Evolutionary conservation across 306 rosid species (phyloP).

Genomic region (Quercus gilva): DNA sequence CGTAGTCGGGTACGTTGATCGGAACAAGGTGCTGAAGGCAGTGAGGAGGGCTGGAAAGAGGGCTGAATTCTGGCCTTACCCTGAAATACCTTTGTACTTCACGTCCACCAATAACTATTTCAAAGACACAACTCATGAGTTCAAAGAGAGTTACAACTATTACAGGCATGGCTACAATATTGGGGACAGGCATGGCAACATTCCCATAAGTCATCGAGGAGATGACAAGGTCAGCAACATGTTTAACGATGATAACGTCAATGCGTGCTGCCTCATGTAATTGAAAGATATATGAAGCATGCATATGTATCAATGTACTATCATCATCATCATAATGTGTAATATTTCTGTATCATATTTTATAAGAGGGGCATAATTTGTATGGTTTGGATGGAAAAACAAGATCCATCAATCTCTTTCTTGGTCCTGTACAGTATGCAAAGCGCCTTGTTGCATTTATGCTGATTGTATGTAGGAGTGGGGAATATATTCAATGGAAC

Average conservation of each 20-base stretch:
- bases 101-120: conserved; percentile 65
- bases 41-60: conserved; percentile 87
- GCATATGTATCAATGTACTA: not conserved
- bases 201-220: conserved; percentile 69
- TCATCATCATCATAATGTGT: too few species aligned
- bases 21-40: conserved; percentile 79
- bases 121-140: conserved; percentile 67
- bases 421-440: too few species aligned
- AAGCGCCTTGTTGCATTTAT: too few species aligned
- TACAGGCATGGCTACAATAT: conserved; percentile 87
- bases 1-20: conserved; percentile 67
- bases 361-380: too few species aligned
- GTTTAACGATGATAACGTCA: conserved; percentile 91
- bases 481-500: conserved; percentile 24
- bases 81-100: conserved; percentile 76
- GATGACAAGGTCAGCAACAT: conserved; percentile 92
- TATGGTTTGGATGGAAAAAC: too few species aligned
- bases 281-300: not conserved
- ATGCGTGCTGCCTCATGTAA: conserved; percentile 84
- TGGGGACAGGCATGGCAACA: conserved; percentile 68
- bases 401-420: too few species aligned
- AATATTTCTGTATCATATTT: too few species aligned
- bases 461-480: not conserved
- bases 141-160: conserved; percentile 81
- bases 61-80: conserved; percentile 90